phyloP scores from a whole-genome alignment of 768 basidiomycete genomes.

The Lactifluus subvellereus region DNA sequence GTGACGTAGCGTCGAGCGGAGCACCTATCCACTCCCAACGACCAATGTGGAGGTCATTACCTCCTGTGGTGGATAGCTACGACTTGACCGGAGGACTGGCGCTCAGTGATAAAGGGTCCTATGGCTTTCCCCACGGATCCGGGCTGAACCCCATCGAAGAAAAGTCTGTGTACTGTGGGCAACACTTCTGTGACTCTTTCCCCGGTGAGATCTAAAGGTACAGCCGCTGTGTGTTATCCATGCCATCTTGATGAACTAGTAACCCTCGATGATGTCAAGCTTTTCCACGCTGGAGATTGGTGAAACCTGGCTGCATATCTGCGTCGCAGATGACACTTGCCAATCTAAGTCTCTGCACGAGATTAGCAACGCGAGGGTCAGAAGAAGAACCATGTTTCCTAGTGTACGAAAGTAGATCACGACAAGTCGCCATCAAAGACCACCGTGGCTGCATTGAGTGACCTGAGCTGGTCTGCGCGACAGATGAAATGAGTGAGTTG shows the following conservation, averaged over 20 bases:
- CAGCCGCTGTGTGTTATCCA: neutral
- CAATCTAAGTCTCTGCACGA: neutral
- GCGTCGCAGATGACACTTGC: neutral
- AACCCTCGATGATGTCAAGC: neutral
- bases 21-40: no score
- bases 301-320: neutral
- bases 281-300: neutral
- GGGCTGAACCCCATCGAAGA: no score
- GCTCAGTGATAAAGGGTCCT: no score
- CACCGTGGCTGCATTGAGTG: neutral
- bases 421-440: neutral
- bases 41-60: no score
- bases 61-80: no score
- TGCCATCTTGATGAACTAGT: neutral
- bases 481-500: neutral
- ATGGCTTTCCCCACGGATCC: no score
- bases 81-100: no score
- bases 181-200: neutral
- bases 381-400: neutral
- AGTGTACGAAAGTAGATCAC: neutral
- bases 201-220: neutral
- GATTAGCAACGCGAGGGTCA: neutral
- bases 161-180: neutral
- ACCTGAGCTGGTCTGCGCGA: neutral
- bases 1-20: no score